Base-by-base conservation (phyloP, 2,329 filamentous ascomycete species). In the Aspergillus costaricaensis region DNA sequence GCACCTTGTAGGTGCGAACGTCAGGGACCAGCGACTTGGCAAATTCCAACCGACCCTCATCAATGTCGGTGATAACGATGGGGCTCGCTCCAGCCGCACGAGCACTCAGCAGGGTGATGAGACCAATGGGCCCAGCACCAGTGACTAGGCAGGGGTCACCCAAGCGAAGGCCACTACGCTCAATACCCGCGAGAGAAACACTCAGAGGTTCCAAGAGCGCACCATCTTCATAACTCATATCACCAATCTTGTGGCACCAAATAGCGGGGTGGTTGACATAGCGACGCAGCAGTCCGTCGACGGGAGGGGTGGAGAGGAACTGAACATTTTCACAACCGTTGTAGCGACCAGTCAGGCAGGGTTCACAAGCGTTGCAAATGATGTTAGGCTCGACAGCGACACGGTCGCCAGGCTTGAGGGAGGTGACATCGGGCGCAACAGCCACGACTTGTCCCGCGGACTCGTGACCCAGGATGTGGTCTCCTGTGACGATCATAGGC, bases 191-290 rank as follows among this genome's bases (percentile, higher is more conserved):
- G 41, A 98, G 84, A 3, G 92, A 91, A 5, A 98, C 95, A 67
- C 88, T 91, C 55, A 98, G 83, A 1, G 94, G 94, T 81, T 98
- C 95, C 47, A 98, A 82, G 79, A 97, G 84, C 14, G 93, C 90
- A 56, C 94, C 95, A 73, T 96, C 87, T 80, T 98, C 94, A 74
- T 88, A 98, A 58, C 88, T 90, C 90, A 98, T 93, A 77, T 91
- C 82, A 51, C 91, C 91, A 68, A 98, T 95, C 83, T 96, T 96
- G 83, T 97, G 92, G 80, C 94, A 97, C 92, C 93, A 97, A 53
- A 90, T 83, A 19, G 93, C 92, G 2, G 92, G 93, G 81, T 97
- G 94, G 81, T 94, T 96, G 80, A 97, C 91, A 76, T 97, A 97
- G 76, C 94, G 87, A 68, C 94, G 87, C 69, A 98, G 83, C 64